Conservation (phyloP, 2,329 filamentous ascomycete species). For the Paraconiothyrium sp. region DNA sequence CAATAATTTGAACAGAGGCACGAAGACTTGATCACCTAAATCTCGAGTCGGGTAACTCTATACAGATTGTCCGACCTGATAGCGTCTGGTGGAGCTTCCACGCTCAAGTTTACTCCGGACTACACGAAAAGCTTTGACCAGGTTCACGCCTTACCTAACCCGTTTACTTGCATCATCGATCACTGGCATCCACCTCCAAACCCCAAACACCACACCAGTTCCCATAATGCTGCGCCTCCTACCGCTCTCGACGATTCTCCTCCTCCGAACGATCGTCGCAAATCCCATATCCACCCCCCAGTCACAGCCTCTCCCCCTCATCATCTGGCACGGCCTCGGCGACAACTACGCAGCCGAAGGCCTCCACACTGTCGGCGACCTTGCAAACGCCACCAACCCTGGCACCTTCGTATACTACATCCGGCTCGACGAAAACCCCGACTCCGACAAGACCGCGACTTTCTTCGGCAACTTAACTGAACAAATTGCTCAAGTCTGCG, state of each 20-base stretch:
- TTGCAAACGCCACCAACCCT: constrained; percentile 77
- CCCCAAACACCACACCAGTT: constrained; percentile 17
- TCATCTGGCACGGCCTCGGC: constrained; percentile 92
- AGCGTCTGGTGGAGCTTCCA: neutral
- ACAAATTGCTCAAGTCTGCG: constrained; percentile 81
- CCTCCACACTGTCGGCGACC: constrained; percentile 73
- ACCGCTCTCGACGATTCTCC: constrained; percentile 34
- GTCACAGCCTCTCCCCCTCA: constrained; percentile 72
- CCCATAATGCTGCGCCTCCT: constrained; percentile 33
- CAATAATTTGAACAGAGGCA: too few species aligned
- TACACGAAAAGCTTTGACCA: constrained; percentile 13
- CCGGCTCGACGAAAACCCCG: constrained; percentile 71
- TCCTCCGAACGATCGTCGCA: constrained; percentile 27
- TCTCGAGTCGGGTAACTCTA: too few species aligned
- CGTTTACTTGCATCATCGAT: constrained; percentile 32
- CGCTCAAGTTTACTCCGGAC: neutral
- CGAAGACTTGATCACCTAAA: too few species aligned
- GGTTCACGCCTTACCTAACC: constrained; percentile 15
- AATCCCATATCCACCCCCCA: constrained; percentile 22
- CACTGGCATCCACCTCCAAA: neutral
- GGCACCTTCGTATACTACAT: constrained; percentile 87
- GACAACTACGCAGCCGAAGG: constrained; percentile 82
- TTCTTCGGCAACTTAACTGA: constrained; percentile 90
- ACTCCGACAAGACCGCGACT: constrained; percentile 79
- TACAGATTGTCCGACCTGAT: too few species aligned